Evolutionary conservation across 371 early-diverging fungal species (phyloP), one percentile per base, ranked within the genome.

Genomic region (Apophysomyces elegans): DNA sequence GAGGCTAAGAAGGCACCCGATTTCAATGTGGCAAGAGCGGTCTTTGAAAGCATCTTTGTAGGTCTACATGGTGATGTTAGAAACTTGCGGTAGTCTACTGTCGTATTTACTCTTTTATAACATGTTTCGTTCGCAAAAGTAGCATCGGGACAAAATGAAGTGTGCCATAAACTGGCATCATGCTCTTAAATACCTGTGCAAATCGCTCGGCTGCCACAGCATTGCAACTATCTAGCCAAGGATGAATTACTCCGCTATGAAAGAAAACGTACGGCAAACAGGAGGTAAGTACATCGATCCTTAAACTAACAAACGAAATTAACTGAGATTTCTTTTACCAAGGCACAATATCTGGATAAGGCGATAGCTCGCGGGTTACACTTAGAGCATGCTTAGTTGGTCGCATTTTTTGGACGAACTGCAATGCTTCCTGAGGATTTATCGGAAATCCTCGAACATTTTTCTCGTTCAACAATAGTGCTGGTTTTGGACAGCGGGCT

Each of bases 101-200:
- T n/a, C 54, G 11, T 2, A 46, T 84, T 76, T 87, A 88, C 86
- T 81, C 76, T 66, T 83, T 84, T 45, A 74, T 64, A 12, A 92
- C 73, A 56, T 80, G 80, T 39, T 84, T 75, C 18, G 75, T 75
- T 39, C 85, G 81, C 43, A 92, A 78, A 13, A 88, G 69, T 9
- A 90, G 56, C 83, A 89, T 77, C 0, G 92, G 91, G 0, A 90
- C 90, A 59, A 90, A 84, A 54, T 90, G 90, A 61, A 92, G 76
- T 7, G 89, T 82, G n/a, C 88, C 86, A 63, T 92, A 91, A 8
- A 92, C 88, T 18, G 91, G 88, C 56, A 84, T 58, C 68, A 88
- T 87, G 26, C 66, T 76, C 59, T 81, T 81, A 38, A 85, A 81
- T 5, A 89, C 90, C 16, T 82, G 76, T 5, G 70, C 45, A 56